phyloP scores from a whole-genome alignment of 306 rosid species.

The Leucaena leucocephala region DNA sequence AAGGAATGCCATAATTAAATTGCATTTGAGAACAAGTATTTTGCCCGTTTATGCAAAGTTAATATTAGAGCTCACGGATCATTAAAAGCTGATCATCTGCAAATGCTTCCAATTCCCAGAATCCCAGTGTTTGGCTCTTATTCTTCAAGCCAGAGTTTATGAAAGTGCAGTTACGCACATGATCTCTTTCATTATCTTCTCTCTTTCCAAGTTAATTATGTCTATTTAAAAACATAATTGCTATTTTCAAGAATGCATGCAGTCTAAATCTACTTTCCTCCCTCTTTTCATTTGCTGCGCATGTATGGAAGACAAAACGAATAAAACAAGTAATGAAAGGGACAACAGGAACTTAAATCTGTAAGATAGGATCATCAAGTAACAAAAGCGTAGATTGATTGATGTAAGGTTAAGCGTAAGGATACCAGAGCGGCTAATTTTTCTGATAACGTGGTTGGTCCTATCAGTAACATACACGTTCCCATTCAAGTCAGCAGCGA shows the following conservation, averaged over 20 bases:
- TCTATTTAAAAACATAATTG: neutral
- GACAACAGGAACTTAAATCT: neutral
- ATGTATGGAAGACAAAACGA: neutral
- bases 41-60: neutral
- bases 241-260: neutral
- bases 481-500: constrained; percentile 64
- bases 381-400: neutral
- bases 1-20: constrained; percentile 18
- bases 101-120: constrained; percentile 15
- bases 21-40: neutral
- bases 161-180: neutral
- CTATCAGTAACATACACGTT: constrained; percentile 71
- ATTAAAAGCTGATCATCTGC: neutral
- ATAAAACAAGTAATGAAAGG: neutral
- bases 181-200: neutral
- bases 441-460: constrained; percentile 52
- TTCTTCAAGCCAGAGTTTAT: neutral
- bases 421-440: constrained; percentile 59
- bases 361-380: constrained; percentile 10
- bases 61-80: neutral
- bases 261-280: neutral
- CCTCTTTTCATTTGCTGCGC: neutral
- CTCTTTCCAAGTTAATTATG: constrained; percentile 3
- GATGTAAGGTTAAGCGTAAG: constrained; percentile 6
- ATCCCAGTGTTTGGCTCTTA: constrained; percentile 8